phyloP scores from a whole-genome alignment of 768 basidiomycete species.

The Termitomyces sp. region DNA sequence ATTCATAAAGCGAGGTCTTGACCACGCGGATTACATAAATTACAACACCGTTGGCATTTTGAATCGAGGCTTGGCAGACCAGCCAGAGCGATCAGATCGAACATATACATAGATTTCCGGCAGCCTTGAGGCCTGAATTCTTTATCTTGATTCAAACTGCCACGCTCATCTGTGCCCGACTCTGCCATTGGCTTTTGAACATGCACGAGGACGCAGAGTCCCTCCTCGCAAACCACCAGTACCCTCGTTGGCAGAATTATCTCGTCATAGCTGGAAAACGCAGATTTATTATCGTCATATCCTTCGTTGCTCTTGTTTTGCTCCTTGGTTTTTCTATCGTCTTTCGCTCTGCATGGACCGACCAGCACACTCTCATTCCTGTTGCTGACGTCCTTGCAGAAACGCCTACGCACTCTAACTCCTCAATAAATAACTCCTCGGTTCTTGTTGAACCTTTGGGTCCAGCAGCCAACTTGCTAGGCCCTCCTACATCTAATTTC shows the following conservation, averaged over 20 bases:
- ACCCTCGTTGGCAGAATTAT: slow-evolving; percentile 9
- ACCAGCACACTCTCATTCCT: slow-evolving; percentile 1
- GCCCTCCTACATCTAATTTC: slow-evolving; percentile 53
- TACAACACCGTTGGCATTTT: too few species aligned
- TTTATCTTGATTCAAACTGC: background rate
- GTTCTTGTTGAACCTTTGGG: slow-evolving; percentile 14
- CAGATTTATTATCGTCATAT: slow-evolving; percentile 22
- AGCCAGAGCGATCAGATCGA: slow-evolving; percentile 30
- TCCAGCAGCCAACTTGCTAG: slow-evolving; percentile 22
- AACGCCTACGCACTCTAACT: background rate
- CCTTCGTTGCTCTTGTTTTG: slow-evolving; percentile 23
- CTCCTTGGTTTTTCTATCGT: slow-evolving; percentile 21
- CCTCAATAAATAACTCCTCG: background rate
- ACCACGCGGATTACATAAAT: too few species aligned
- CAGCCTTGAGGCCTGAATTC: slow-evolving; percentile 36
- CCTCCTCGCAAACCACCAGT: background rate
- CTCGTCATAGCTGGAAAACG: slow-evolving; percentile 9
- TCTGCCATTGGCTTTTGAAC: background rate
- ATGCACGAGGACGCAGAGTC: slow-evolving; percentile 14
- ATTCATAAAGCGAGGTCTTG: too few species aligned
- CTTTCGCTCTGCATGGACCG: slow-evolving; percentile 20
- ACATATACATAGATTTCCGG: slow-evolving; percentile 41
- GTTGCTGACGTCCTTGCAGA: background rate
- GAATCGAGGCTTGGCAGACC: too few species aligned
- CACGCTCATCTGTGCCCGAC: background rate